Evolutionary conservation across 2,329 filamentous ascomycete genomes (phyloP).

Genomic region (Fonsecaea pedrosoi): DNA sequence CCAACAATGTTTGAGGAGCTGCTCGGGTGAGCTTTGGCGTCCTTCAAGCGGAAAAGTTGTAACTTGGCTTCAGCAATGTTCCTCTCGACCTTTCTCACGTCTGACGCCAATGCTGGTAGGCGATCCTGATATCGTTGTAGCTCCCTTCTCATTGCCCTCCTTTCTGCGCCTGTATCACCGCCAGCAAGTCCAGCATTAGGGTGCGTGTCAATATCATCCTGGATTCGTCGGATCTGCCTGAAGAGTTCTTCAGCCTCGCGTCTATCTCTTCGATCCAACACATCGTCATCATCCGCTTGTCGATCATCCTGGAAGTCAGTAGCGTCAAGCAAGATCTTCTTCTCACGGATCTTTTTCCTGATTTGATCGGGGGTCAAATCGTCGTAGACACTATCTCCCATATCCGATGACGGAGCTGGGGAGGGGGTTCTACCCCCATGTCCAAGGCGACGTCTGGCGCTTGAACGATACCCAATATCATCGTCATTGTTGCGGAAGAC

Average conservation of each 20-base stretch:
- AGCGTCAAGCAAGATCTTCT: slow-evolving; percentile 90
- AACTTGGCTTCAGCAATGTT: slow-evolving; percentile 89
- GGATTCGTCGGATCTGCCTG: slow-evolving; percentile 84
- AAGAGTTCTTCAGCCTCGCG: slow-evolving; percentile 94
- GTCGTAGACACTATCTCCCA: slow-evolving; percentile 70
- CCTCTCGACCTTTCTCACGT: slow-evolving; percentile 88
- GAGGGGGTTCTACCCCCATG: slow-evolving; percentile 73
- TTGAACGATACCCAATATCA: slow-evolving; percentile 89
- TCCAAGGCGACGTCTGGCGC: slow-evolving; percentile 83
- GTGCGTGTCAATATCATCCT: slow-evolving; percentile 93
- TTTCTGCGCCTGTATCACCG: slow-evolving; percentile 85
- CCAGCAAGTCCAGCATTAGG: slow-evolving; percentile 75
- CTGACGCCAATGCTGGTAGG: slow-evolving; percentile 87
- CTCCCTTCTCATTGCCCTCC: slow-evolving; percentile 83
- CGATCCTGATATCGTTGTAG: slow-evolving; percentile 87
- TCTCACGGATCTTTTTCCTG: slow-evolving; percentile 90
- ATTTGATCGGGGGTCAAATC: slow-evolving; percentile 87
- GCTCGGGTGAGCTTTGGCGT: slow-evolving; percentile 88
- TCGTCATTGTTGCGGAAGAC: slow-evolving; percentile 97
- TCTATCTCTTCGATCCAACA: slow-evolving; percentile 85
- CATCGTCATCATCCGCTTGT: slow-evolving; percentile 86
- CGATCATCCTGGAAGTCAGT: slow-evolving; percentile 97
- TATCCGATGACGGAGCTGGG: slow-evolving; percentile 73
- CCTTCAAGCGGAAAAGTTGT: slow-evolving; percentile 90
- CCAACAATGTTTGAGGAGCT: slow-evolving; percentile 83